Evolutionary conservation across 139 green algal genomes (phyloP).

Genomic region (Coccomyxa sp.): DNA sequence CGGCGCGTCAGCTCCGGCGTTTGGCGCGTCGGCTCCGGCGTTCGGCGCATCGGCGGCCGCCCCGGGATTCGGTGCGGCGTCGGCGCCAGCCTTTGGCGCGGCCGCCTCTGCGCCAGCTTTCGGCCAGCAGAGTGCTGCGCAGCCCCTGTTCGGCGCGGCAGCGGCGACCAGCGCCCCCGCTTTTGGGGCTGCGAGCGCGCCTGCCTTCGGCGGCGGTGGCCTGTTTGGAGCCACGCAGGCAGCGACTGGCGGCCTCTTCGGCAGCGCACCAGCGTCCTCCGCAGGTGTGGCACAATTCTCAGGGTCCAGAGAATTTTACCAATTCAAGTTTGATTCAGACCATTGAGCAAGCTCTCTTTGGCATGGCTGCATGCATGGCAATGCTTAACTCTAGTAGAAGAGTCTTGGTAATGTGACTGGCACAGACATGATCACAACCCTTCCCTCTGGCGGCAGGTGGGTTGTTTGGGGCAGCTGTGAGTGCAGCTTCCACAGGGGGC

Average conservation of each 20-base stretch:
- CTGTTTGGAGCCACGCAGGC: too few species aligned
- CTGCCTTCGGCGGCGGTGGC: neutral
- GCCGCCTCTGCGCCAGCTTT: slow-evolving; percentile 2
- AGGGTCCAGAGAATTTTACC: too few species aligned
- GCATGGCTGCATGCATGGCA: too few species aligned
- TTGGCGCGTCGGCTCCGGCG: neutral
- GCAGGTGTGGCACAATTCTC: too few species aligned
- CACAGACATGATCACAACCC: too few species aligned
- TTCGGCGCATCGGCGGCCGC: slow-evolving; percentile 9
- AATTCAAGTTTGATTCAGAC: too few species aligned
- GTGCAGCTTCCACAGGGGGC: neutral
- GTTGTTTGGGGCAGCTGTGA: neutral
- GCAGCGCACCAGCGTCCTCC: neutral
- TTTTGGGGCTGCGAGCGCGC: neutral
- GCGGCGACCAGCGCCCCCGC: neutral
- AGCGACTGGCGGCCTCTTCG: too few species aligned
- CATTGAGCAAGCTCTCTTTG: too few species aligned
- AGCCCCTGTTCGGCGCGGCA: neutral
- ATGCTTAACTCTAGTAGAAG: too few species aligned
- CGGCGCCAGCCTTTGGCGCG: slow-evolving; percentile 12
- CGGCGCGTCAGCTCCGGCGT: neutral
- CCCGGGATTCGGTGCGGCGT: neutral
- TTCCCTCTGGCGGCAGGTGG: too few species aligned
- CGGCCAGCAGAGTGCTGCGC: neutral
- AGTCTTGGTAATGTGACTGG: too few species aligned